Conservation (phyloP, 2,329 filamentous ascomycete genomes). For the Trichoderma endophyticum region DNA sequence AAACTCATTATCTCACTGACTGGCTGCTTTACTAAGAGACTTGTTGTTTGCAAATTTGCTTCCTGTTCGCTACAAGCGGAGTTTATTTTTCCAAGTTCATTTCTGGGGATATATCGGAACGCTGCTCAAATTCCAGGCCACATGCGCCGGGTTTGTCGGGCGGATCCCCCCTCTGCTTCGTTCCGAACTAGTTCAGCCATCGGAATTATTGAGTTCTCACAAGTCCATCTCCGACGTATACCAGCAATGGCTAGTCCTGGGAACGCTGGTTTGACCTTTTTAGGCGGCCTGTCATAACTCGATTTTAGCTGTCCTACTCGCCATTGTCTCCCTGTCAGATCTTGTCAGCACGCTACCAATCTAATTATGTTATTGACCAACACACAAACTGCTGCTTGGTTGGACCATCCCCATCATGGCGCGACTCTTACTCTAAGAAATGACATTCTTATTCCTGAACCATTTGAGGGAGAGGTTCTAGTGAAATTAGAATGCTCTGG, state of each 20-base stretch:
- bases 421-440: constrained; percentile 1
- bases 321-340: background rate
- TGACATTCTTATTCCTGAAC: constrained; percentile 10
- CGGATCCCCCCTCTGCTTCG: background rate
- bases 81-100: background rate
- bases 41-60: background rate
- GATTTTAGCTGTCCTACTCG: background rate
- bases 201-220: background rate
- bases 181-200: background rate
- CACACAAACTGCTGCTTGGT: constrained; percentile 1
- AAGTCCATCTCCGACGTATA: background rate
- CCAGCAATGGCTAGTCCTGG: background rate
- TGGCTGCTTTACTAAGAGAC: background rate
- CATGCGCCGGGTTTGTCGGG: background rate
- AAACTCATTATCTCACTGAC: background rate
- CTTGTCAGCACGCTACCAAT: background rate
- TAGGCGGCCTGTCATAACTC: background rate
- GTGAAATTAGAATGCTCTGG: constrained; percentile 12
- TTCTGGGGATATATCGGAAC: background rate
- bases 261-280: background rate
- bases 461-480: constrained; percentile 2
- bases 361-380: background rate
- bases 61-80: background rate
- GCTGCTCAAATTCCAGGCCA: background rate
- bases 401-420: background rate